A percentile compares a stretch with the other conserved stretches of the same genome.
Conservation (phyloP, 495 filamentous ascomycete genomes). For the Opeltia flavorubescens region DNA sequence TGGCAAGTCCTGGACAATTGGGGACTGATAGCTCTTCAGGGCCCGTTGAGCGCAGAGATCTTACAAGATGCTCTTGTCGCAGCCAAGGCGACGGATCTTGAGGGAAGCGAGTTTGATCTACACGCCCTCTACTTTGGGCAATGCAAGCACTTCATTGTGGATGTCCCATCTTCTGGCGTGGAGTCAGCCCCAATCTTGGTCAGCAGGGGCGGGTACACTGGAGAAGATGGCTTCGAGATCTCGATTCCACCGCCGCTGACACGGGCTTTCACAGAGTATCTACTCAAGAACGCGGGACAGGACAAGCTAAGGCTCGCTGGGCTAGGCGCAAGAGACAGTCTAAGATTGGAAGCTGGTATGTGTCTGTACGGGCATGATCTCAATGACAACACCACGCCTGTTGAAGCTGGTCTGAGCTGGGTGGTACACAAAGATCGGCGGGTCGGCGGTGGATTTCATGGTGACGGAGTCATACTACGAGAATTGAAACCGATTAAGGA, state of each 20-base stretch:
- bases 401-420: conserved; percentile 73
- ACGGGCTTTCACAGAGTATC: conserved; percentile 37
- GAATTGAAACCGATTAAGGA: conserved; percentile 57
- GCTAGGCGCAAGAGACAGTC: conserved; percentile 77
- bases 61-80: conserved; percentile 41
- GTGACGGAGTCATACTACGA: conserved; percentile 52
- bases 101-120: conserved; percentile 30
- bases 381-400: conserved; percentile 76
- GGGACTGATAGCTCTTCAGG: conserved; percentile 75
- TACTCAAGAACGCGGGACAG: conserved; percentile 46
- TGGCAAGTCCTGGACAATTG: conserved; percentile 55
- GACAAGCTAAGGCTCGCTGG: conserved; percentile 66
- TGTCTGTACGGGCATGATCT: conserved; percentile 97
- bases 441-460: conserved; percentile 53
- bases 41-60: conserved; percentile 55
- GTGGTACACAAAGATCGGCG: conserved; percentile 68
- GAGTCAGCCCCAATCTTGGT: conserved; percentile 47
- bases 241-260: conserved; percentile 46
- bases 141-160: conserved; percentile 36
- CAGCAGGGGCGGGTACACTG: conserved; percentile 85
- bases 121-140: conserved; percentile 68
- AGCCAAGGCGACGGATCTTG: conserved; percentile 24
- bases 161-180: conserved; percentile 15
- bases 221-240: conserved; percentile 97
- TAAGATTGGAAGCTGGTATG: conserved; percentile 93